phyloP scores from a whole-genome alignment of 768 basidiomycete species.

The Collybia sordida region DNA sequence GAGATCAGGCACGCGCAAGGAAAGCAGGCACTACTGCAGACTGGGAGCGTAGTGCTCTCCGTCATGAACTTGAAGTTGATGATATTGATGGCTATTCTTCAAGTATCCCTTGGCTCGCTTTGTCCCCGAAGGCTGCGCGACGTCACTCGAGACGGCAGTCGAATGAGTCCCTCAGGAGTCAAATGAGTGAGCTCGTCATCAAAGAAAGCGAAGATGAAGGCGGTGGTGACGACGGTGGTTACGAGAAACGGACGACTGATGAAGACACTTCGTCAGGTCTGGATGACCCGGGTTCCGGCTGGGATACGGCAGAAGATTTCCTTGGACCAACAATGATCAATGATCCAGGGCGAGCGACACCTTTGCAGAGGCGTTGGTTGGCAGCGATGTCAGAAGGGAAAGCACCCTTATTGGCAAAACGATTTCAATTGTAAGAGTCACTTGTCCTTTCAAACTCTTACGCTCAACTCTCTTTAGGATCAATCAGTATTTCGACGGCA shows the following conservation, averaged over 20 bases:
- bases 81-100: slow-evolving; percentile 18
- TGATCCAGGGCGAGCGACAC: slow-evolving; percentile 81
- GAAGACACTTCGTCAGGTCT: slow-evolving; percentile 44
- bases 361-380: slow-evolving; percentile 79
- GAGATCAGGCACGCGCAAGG: slow-evolving; percentile 35
- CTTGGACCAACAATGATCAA: slow-evolving; percentile 66
- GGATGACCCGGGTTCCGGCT: slow-evolving; percentile 38
- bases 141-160: slow-evolving; percentile 46
- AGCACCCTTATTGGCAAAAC: slow-evolving; percentile 61
- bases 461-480: slow-evolving; percentile 48
- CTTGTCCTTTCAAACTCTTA: not conserved
- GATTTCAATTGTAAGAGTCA: slow-evolving; percentile 72
- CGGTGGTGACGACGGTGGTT: slow-evolving; percentile 25
- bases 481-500: slow-evolving; percentile 92
- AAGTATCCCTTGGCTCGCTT: slow-evolving; percentile 43
- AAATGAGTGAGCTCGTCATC: slow-evolving; percentile 38
- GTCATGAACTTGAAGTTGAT: slow-evolving; percentile 16
- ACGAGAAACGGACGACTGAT: slow-evolving; percentile 40
- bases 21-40: slow-evolving; percentile 14
- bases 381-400: slow-evolving; percentile 89
- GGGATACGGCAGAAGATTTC: slow-evolving; percentile 50
- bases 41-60: slow-evolving; percentile 14
- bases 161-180: slow-evolving; percentile 41
- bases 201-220: slow-evolving; percentile 21
- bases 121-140: slow-evolving; percentile 56